Evolutionary conservation across 169 alveolate species (phyloP).

Genomic region (Amoebophrya sp.): DNA sequence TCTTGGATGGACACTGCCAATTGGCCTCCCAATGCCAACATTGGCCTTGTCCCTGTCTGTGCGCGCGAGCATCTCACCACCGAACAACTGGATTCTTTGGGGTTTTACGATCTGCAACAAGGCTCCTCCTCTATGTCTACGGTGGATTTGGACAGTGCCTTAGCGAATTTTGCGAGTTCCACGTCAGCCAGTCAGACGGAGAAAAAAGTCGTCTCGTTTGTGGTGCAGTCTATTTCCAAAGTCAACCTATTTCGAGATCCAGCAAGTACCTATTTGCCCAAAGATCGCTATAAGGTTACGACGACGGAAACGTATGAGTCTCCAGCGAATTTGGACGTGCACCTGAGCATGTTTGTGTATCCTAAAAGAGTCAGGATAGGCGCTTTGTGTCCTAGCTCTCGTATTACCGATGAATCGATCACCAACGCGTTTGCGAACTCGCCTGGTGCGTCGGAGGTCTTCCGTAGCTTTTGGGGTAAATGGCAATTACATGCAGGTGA

Average conservation of each 20-base stretch:
- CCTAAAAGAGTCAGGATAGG: background rate
- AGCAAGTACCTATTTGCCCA: background rate
- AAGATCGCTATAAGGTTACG: background rate
- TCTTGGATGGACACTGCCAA: background rate
- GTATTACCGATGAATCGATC: background rate
- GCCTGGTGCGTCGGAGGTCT: background rate
- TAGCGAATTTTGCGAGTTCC: background rate
- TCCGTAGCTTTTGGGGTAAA: background rate
- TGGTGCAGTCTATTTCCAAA: background rate
- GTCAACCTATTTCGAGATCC: background rate
- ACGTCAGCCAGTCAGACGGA: background rate
- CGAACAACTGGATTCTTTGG: background rate
- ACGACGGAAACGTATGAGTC: background rate
- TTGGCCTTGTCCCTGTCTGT: background rate
- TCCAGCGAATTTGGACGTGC: background rate
- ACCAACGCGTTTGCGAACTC: background rate
- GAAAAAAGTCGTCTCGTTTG: background rate
- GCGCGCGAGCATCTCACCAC: background rate
- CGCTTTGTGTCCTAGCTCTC: background rate
- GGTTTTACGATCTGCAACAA: background rate
- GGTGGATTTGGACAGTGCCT: background rate
- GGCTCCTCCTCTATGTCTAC: background rate
- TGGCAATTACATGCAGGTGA: background rate
- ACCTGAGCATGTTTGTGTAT: background rate
- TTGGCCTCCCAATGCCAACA: background rate